Evolutionary conservation across 2,329 filamentous ascomycete genomes (phyloP).

Genomic region (Allantophomopsis lycopodina): DNA sequence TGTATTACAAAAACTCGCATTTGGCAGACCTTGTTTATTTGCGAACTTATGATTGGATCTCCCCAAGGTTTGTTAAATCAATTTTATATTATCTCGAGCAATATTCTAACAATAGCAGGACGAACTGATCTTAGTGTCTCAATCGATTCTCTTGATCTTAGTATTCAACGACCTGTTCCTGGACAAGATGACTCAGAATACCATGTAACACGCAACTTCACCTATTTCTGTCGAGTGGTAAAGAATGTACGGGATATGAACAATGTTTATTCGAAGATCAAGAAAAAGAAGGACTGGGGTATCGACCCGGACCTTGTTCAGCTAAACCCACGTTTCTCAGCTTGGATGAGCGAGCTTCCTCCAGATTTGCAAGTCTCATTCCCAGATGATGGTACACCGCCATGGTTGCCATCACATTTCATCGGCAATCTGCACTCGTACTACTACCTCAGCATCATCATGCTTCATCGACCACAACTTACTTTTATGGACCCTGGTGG

Average conservation of each 20-base stretch:
- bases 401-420: slow-evolving; percentile 78
- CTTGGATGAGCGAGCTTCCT: slow-evolving; percentile 68
- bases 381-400: slow-evolving; percentile 63
- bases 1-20: slow-evolving; percentile 76
- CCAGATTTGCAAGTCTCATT: slow-evolving; percentile 66
- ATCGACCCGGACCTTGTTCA: slow-evolving; percentile 71
- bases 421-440: slow-evolving; percentile 84
- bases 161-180: slow-evolving; percentile 45
- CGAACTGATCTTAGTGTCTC: slow-evolving; percentile 68
- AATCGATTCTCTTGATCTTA: slow-evolving; percentile 63
- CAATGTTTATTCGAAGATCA: slow-evolving; percentile 58
- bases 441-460: slow-evolving; percentile 72
- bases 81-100: neutral
- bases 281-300: slow-evolving; percentile 72
- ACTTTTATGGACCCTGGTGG: slow-evolving; percentile 61
- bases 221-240: slow-evolving; percentile 65
- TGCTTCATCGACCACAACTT: slow-evolving; percentile 79
- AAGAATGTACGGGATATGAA: slow-evolving; percentile 69
- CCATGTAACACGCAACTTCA: slow-evolving; percentile 69
- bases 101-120: slow-evolving; percentile 30
- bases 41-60: slow-evolving; percentile 86
- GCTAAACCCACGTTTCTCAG: slow-evolving; percentile 62
- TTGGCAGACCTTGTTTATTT: slow-evolving; percentile 78
- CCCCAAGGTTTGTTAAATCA: slow-evolving; percentile 64
- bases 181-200: slow-evolving; percentile 65